phyloP scores from a whole-genome alignment of 176 grass and related monocot species.

The Raddia distichophylla region DNA sequence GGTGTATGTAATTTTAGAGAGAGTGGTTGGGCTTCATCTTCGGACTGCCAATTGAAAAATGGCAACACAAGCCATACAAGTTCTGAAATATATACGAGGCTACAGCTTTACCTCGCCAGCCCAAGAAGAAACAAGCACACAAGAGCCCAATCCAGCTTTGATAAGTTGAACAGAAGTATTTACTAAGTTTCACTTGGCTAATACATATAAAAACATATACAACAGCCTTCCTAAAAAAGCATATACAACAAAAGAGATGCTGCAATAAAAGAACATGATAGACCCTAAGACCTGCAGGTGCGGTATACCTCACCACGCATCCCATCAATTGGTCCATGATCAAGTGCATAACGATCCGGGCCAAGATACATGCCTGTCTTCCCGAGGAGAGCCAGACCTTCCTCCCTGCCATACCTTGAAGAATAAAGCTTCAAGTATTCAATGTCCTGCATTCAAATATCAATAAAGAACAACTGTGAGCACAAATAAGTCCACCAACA shows the following conservation, averaged over 20 bases:
- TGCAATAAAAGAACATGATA: constrained; percentile 1
- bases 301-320: constrained; percentile 90
- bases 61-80: neutral
- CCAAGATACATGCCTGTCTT: constrained; percentile 78
- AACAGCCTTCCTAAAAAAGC: neutral
- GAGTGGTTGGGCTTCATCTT: neutral
- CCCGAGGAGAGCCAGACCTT: constrained; percentile 66
- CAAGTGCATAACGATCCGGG: constrained; percentile 77
- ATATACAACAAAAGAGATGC: neutral
- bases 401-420: constrained; percentile 71
- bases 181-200: neutral
- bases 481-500: neutral
- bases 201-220: constrained; percentile 26
- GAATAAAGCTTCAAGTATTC: constrained; percentile 96
- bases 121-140: neutral
- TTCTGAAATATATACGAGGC: neutral
- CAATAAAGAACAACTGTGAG: constrained; percentile 13
- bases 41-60: neutral
- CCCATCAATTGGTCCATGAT: constrained; percentile 77
- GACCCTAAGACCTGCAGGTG: constrained; percentile 63
- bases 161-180: neutral
- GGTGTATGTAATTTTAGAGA: too few relatives aligned
- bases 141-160: neutral
- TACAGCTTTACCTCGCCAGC: neutral
- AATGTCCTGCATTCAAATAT: constrained; percentile 59